Evolutionary conservation across 2,329 filamentous ascomycete genomes (phyloP), one percentile per base, ranked within the genome.

Genomic region (Arthrobotrys megalospora): DNA sequence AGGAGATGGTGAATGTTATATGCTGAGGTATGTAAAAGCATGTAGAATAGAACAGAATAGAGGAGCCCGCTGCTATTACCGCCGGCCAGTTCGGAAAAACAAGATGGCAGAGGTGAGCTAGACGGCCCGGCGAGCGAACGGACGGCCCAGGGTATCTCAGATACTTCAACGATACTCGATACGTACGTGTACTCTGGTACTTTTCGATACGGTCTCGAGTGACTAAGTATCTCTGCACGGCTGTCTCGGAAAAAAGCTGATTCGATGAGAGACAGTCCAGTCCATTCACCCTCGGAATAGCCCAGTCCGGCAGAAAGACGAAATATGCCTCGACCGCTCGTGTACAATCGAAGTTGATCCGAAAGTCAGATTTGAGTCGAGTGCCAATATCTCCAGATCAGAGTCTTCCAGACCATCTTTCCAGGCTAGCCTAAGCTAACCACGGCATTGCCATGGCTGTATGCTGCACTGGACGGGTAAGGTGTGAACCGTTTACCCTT

Each of bases 401-500:
- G 16, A 58, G 11, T 12, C 36, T 60, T 60, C 55, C 55, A 43
- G 36, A 55, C 50, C 28, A 36, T 58, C 52, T 34, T 58, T 41
- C 52, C 52, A 58, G 32, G 52, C 16, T 21, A 58, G 52, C 52
- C 52, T 58, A 58, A 58, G 52, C 52, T 58, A 58, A 58, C 45
- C 16, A 48, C 45, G 45, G 45, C 43, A 45, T 11, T 1, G 43
- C 43, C 43, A 45, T 16, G 43, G 43, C 43, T 45, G n/a, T 45
- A 1, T 38, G 47, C 34, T 55, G 45, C 43, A 50, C 48, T 28
- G 52, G 71, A 55, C 65, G 55, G 71, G 71, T 53, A 76, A 76
- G 64, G 53, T 77, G 65, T 50, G 48, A 62, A 53, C 65, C 66
- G 66, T 77, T 77, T 77, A 77, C 53, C 73, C 73, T 65, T 76